A percentile compares a stretch with the other conserved stretches of the same genome.
phyloP scores from a whole-genome alignment of 163 green algal species.

The Picocystis sp. region DNA sequence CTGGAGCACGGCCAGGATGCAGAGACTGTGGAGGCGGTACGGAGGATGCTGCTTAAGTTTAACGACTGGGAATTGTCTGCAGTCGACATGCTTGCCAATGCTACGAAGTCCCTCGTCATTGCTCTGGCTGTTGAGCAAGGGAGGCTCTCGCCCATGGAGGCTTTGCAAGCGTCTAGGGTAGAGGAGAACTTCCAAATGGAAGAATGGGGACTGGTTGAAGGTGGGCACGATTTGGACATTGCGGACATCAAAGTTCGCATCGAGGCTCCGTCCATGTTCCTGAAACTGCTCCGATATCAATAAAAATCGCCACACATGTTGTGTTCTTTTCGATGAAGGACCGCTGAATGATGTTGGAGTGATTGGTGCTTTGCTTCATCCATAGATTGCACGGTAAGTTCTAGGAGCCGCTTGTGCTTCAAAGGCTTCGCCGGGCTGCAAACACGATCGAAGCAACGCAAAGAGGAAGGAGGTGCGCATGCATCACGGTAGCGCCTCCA shows the following conservation, averaged over 20 bases:
- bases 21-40: slow-evolving; percentile 12
- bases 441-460: too few relatives aligned
- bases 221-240: slow-evolving; percentile 86
- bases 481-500: too few relatives aligned
- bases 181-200: slow-evolving; percentile 50
- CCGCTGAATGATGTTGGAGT: too few relatives aligned
- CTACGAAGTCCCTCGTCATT: slow-evolving; percentile 20
- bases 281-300: slow-evolving; percentile 10
- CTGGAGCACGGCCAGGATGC: slow-evolving; percentile 32
- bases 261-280: slow-evolving; percentile 23
- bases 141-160: slow-evolving; percentile 6
- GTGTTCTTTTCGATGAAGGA: too few relatives aligned
- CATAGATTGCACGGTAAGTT: too few relatives aligned
- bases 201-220: slow-evolving; percentile 83
- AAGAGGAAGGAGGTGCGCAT: too few relatives aligned
- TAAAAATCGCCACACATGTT: too few relatives aligned
- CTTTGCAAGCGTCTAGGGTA: neutral
- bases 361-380: too few relatives aligned
- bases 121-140: slow-evolving; percentile 12
- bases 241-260: slow-evolving; percentile 58
- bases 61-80: slow-evolving; percentile 19
- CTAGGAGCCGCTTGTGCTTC: too few relatives aligned
- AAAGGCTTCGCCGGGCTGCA: too few relatives aligned
- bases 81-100: slow-evolving; percentile 15
- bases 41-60: slow-evolving; percentile 4